Base-by-base conservation (phyloP, 345 rosid genomes). In the Iberis pinnata region DNA sequence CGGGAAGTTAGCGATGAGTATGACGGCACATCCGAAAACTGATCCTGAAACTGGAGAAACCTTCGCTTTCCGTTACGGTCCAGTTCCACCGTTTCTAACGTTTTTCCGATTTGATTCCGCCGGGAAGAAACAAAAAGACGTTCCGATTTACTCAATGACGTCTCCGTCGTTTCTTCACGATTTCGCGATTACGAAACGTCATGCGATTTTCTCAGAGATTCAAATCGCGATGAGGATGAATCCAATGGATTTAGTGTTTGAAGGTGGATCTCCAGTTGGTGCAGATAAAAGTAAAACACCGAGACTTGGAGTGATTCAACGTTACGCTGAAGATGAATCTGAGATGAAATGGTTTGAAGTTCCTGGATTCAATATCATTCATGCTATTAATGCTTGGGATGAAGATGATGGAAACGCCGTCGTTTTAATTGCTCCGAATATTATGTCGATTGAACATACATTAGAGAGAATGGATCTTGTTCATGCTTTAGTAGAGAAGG, bases 341-440 rank as follows among this genome's bases (percentile, higher is more conserved):
- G 61, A 70, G 65, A 70, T 70, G 66, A 70, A 25, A 36, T 70
- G 74, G 74, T 70, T 70, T 2, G 74, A 70, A 3, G 70, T 70
- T 12, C 74, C 74, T 17, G 74, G 74, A 4, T 64, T 70, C 14
- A 70, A 70, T 16, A 64, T 64, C 17, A 53, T 70, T 7, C 74
- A 70, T 66, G 66, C 74, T 19, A 64, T 70, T 18, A 70, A 70
- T 16, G 74, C 74, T 27, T 70, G 74, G 74, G 74, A 70, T 18
- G 74, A 70, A 52, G 74, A 70, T 12, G 66, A 64, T 2, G 74
- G 74, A 4, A 19, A 58, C 43, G 2, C 57, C 0, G 2, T 70
- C 25, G 65, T 58, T 10, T 46, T 70, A 48, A 59, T 70, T 13
- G 74, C 74, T 22, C 70, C 74, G 1, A 70, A 70, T 18, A 64